Base-by-base conservation (phyloP, 1,284 basidiomycete genomes). In the Austroboletus niveus region DNA sequence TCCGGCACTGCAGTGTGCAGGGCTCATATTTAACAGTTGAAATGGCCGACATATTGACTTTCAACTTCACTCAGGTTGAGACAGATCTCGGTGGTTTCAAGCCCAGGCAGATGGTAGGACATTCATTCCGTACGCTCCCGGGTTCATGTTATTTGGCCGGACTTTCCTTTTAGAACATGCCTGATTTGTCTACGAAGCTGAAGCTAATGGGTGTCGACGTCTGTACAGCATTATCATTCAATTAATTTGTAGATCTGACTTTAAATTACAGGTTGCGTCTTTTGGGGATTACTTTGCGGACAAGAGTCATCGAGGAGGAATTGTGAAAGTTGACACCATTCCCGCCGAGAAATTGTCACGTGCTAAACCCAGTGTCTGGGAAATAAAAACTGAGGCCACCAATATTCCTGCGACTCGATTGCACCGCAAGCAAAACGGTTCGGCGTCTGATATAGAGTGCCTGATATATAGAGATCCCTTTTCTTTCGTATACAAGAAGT, bases 241-340 rank as follows among this genome's bases (percentile, higher is more conserved):
- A 42, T 45, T 34, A 39, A 42, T 30, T 8, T 22, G 35, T 4
- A 32, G 20, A 42, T 52, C 57, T 57, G 22, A 57, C 44, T 24
- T 41, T 35, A 20, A 39, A 10, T n/a, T 45, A 32, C 29, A 75
- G 73, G 79, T 87, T 5, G 85, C 85, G 17, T 82, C 78, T n/a
- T 87, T 87, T 60, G 88, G 88, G 8, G 85, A 90, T 68, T 89
- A 78, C 65, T 89, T 89, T 55, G 84, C 82, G 0, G 87, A 89
- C 61, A 76, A 77, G 35, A 55, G 57, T 34, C 41, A 22, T 7
- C 54, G 45, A 45, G 49, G 49, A 22, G 42, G 11, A 15, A 11
- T 15, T 30, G 41, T 45, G 7, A 51, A 51, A 35, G 56, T 40
- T 3, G 52, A 44, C 46, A 43, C 43, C 14, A n/a, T 40, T 11